Evolutionary conservation across 305 asterid genomes (phyloP).

Genomic region (Fraxinus nigra): DNA sequence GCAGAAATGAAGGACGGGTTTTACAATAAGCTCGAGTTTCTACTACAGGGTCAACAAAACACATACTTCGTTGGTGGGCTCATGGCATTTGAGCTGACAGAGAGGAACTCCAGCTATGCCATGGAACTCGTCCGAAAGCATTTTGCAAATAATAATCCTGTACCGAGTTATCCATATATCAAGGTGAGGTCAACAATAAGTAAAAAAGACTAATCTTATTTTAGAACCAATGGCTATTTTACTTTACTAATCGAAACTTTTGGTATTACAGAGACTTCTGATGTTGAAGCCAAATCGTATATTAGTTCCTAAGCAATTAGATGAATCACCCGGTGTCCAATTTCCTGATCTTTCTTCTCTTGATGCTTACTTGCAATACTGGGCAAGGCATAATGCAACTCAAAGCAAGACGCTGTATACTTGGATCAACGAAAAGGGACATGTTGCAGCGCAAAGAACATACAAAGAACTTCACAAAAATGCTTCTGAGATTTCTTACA

Average conservation of each 20-base stretch:
- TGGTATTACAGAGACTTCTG: slow-evolving; percentile 40
- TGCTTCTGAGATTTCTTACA: slow-evolving; percentile 50
- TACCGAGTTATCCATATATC: slow-evolving; percentile 56
- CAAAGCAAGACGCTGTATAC: slow-evolving; percentile 51
- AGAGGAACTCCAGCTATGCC: slow-evolving; percentile 70
- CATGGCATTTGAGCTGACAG: slow-evolving; percentile 85
- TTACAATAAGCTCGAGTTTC: slow-evolving; percentile 61
- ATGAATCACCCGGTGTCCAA: slow-evolving; percentile 43
- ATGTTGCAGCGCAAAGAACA: slow-evolving; percentile 44
- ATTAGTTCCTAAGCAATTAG: slow-evolving; percentile 24
- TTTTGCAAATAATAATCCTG: slow-evolving; percentile 47
- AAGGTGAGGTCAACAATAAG: slow-evolving; percentile 42
- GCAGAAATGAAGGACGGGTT: slow-evolving; percentile 80
- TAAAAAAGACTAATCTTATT: not conserved
- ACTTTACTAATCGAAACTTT: not conserved
- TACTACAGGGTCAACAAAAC: slow-evolving; percentile 65
- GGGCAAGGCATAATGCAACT: slow-evolving; percentile 54
- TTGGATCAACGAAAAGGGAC: slow-evolving; percentile 71
- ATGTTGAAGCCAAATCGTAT: slow-evolving; percentile 37
- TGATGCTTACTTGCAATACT: slow-evolving; percentile 52
- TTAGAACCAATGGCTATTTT: not conserved
- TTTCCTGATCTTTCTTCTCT: slow-evolving; percentile 52
- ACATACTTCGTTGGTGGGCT: slow-evolving; percentile 76
- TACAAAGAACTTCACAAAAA: slow-evolving; percentile 50
- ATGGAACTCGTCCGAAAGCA: slow-evolving; percentile 54